These are phyloP conservation scores for Ganoderma boninense DNA, from an alignment of 1,284 basidiomycete genomes.

Conservation along the genomic window DNA sequence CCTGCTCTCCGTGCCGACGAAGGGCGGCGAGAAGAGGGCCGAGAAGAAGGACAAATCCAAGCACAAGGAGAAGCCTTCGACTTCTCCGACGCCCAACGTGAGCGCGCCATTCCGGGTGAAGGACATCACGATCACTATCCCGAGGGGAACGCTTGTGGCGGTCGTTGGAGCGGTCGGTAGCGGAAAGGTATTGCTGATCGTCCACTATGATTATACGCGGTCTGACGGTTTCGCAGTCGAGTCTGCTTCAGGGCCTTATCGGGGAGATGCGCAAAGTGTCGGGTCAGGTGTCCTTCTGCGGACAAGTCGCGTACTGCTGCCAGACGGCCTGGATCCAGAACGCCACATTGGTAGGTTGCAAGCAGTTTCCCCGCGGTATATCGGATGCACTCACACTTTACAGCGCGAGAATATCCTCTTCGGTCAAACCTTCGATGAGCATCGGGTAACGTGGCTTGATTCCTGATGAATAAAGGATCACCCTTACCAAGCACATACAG, in stretches of 20 bases:
- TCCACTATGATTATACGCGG: too few relatives aligned
- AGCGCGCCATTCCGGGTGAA: conserved; percentile 56
- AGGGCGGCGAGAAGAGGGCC: conserved; percentile 30
- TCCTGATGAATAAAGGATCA: background rate
- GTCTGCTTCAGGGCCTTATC: conserved; percentile 73
- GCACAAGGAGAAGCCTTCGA: conserved; percentile 32
- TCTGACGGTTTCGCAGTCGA: conserved; percentile 56
- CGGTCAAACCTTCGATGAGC: conserved; percentile 73
- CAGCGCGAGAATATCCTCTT: conserved; percentile 74
- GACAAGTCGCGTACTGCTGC: conserved; percentile 82
- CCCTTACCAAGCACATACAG: conserved; percentile 27
- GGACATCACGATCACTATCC: conserved; percentile 61
- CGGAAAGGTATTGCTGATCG: conserved; percentile 27
- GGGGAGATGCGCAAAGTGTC: conserved; percentile 73
- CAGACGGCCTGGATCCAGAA: conserved; percentile 94
- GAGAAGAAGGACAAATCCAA: conserved; percentile 36
- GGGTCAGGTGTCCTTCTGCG: conserved; percentile 71
- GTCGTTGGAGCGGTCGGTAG: conserved; percentile 72
- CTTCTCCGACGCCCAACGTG: conserved; percentile 5
- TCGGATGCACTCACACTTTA: background rate
- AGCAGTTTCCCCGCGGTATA: background rate
- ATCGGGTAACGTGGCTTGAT: conserved; percentile 37
- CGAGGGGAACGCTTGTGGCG: conserved; percentile 67
- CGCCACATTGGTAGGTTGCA: conserved; percentile 64
- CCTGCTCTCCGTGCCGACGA: conserved; percentile 11